phyloP scores from a whole-genome alignment of 345 rosid genomes.

The Gossypium arboreum region DNA sequence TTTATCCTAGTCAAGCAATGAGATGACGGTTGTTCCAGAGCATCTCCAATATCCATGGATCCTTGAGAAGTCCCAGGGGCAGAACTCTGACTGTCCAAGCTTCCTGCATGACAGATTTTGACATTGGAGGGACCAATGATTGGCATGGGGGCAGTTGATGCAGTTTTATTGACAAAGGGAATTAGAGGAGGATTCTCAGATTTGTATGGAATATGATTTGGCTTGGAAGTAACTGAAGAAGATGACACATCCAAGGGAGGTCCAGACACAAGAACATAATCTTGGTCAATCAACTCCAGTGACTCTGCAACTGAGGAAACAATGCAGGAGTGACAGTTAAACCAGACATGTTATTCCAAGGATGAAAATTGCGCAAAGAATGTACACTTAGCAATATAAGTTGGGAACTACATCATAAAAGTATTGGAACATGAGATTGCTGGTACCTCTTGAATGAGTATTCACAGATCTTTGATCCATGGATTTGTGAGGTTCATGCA shows the following conservation, averaged over 20 bases:
- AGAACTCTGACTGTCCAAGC: conserved; percentile 60
- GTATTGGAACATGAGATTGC: conserved; percentile 16
- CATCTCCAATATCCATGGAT: conserved; percentile 66
- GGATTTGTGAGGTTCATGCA: conserved; percentile 37
- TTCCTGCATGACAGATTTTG: conserved; percentile 39
- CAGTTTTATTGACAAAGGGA: conserved; percentile 28
- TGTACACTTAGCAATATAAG: not conserved
- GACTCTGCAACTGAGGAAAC: conserved; percentile 55
- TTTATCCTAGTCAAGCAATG: conserved; percentile 68
- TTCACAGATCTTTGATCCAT: conserved; percentile 40
- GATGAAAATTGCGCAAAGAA: not conserved
- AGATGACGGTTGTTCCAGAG: conserved; percentile 68
- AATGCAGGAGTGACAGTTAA: conserved; percentile 9
- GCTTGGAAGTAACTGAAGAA: conserved; percentile 52
- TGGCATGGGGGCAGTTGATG: conserved; percentile 63
- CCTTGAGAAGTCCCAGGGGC: conserved; percentile 81
- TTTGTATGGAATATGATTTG: conserved; percentile 44
- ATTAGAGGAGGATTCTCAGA: conserved; percentile 46
- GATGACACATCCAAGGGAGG: conserved; percentile 68
- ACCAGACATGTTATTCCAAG: conserved; percentile 9
- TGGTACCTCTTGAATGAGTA: conserved; percentile 52
- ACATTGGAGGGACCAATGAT: conserved; percentile 43
- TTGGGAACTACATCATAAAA: conserved; percentile 5
- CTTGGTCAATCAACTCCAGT: conserved; percentile 82
- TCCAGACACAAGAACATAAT: conserved; percentile 81